Percentiles rank a stretch among this genome's conserved stretches.
Conservation (phyloP, 202 grass and related monocot species). For the Zoysia matrella region DNA sequence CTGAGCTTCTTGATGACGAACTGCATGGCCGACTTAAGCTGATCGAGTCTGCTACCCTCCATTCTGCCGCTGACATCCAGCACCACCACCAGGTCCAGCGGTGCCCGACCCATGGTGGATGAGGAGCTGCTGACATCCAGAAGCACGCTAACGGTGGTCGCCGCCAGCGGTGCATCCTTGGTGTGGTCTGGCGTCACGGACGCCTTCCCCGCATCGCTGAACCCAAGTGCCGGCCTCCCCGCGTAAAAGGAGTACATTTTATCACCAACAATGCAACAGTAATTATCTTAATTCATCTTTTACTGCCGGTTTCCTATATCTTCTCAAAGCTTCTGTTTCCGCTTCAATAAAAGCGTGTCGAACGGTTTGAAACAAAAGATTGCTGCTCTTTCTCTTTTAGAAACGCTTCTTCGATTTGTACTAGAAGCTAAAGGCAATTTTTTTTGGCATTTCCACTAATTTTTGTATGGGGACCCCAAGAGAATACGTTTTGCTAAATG, state of each 20-base stretch:
- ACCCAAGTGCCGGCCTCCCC: background rate
- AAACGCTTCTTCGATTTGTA: too few species aligned
- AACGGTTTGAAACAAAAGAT: too few species aligned
- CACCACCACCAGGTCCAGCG: slow-evolving; percentile 42
- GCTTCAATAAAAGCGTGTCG: too few species aligned
- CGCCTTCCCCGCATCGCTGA: background rate
- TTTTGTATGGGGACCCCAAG: too few species aligned
- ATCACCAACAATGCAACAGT: background rate
- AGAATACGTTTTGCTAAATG: too few species aligned
- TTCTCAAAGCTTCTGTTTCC: too few species aligned
- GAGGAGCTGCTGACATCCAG: slow-evolving; percentile 6
- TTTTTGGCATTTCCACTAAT: too few species aligned
- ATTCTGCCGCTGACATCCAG: slow-evolving; percentile 55
- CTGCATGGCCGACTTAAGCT: slow-evolving; percentile 42
- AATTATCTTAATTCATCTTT: background rate
- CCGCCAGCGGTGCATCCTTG: background rate
- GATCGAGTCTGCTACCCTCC: background rate
- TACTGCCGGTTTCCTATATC: too few species aligned
- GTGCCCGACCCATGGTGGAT: background rate
- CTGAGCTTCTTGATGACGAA: slow-evolving; percentile 53
- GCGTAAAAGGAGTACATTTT: too few species aligned
- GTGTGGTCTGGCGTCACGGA: background rate
- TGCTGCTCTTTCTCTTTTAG: too few species aligned
- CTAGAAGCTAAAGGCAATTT: too few species aligned
- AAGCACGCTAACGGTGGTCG: background rate